Evolutionary conservation across 257 asterid species (phyloP), one percentile per base, ranked within the genome.

Genomic region (Nicotiana sylvestris): DNA sequence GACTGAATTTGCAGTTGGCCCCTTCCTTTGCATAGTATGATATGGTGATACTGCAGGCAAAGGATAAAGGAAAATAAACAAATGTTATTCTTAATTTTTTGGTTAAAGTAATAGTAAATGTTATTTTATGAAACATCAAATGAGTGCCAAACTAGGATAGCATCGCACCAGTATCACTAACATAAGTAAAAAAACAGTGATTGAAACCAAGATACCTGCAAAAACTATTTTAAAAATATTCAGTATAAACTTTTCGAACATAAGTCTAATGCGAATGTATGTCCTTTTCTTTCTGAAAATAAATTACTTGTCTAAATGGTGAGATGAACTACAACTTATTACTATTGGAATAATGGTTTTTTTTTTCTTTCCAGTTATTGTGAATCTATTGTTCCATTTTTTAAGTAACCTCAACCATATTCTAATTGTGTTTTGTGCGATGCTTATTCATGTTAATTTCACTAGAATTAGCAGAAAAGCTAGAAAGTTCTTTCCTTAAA

Each of bases 1-100:
- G 94, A 80, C 87, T 83, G 79, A 91, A 92, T 81, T 70, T 84
- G 88, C 95, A 91, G 66, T 88, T 86, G 53, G 58, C 65, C 51
- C 93, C 98, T 87, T 92, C 99, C 91, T 94, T 95, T 35, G 94
- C 97, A 82, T 91, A 95, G 80, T 92, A 95, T 83, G 86, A 89
- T 78, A 92, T 88, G 25, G 97, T 92, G 80, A 95, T 94, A 78
- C 99, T 95, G 90, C 83, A 83, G 86, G 53, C 81, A 18, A 82
- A 81, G 77, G 43, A 35, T 55, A 83, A 84, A 58, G 82, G 17
- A 21, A 84, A 13, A 27, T 13, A 49, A 43, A 43, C 5, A 33
- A 21, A 43, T 72, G 2, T 72, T 12, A 12, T 46, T 72, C 35
- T 43, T 69, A 7, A 39, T 69, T 9, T 33, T 37, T 68, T 68